Conservation (phyloP, 352 stramenopile species). For the Peronospora belbahrii region DNA sequence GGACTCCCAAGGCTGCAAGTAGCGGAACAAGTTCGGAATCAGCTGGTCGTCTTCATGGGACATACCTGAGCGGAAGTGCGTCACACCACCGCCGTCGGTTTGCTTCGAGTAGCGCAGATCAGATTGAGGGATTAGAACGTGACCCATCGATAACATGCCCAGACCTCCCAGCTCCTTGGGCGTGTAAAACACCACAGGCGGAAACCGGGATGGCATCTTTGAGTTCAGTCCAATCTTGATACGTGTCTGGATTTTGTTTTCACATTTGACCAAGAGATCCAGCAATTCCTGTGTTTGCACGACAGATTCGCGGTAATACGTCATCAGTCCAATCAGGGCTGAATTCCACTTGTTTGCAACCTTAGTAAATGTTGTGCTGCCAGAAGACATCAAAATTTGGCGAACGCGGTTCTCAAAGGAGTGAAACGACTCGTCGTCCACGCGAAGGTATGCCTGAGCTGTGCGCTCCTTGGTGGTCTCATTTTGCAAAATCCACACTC, state of each 20-base stretch:
- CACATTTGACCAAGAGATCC: slow-evolving; percentile 99
- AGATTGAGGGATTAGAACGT: slow-evolving; percentile 99
- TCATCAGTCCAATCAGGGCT: slow-evolving; percentile 96
- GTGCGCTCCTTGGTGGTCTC: slow-evolving; percentile 99
- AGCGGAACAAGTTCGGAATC: slow-evolving; percentile 99
- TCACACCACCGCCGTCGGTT: slow-evolving; percentile 95
- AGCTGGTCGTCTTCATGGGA: slow-evolving; percentile 97
- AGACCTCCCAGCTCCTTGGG: slow-evolving; percentile 99
- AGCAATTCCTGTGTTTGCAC: slow-evolving; percentile 99
- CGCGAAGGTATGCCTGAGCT: slow-evolving; percentile 95
- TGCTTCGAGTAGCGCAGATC: slow-evolving; percentile 99
- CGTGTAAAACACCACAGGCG: slow-evolving; percentile 99
- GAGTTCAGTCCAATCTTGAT: slow-evolving; percentile 99
- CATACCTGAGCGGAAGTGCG: slow-evolving; percentile 98
- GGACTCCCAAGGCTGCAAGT: slow-evolving; percentile 97
- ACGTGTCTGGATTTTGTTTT: slow-evolving; percentile 99
- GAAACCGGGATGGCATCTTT: slow-evolving; percentile 99
- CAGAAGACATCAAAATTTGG: slow-evolving; percentile 99
- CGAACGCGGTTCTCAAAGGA: slow-evolving; percentile 99
- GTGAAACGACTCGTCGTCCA: slow-evolving; percentile 92
- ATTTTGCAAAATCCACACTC: slow-evolving; percentile 99
- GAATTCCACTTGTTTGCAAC: slow-evolving; percentile 99
- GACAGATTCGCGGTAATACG: slow-evolving; percentile 98
- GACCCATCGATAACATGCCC: slow-evolving; percentile 99
- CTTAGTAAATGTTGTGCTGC: slow-evolving; percentile 99